Evolutionary conservation across 805 yeast genomes (phyloP).

Genomic region (Starmera caribaea): DNA sequence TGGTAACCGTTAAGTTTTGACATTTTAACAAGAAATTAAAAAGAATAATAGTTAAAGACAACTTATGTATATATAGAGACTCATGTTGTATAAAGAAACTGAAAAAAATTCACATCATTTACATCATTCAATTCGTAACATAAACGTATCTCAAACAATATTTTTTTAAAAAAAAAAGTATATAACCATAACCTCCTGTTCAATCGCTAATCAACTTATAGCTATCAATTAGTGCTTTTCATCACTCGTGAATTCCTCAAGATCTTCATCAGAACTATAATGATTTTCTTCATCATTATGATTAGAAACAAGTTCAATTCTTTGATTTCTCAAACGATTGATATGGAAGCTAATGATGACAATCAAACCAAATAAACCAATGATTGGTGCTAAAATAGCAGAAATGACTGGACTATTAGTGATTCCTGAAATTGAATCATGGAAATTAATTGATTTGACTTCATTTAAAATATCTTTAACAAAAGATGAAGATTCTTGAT

Average conservation of each 20-base stretch:
- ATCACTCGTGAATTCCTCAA: not conserved
- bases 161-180: not conserved
- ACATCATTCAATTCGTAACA: not conserved
- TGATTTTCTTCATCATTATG: not conserved
- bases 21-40: not conserved
- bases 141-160: not conserved
- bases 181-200: not conserved
- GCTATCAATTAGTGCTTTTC: not conserved
- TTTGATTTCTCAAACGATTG: not conserved
- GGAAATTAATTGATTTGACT: slow-evolving; percentile 7
- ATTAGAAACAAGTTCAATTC: not conserved
- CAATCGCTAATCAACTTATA: not conserved
- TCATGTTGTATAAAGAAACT: slow-evolving; percentile 1
- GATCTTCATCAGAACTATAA: not conserved
- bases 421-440: slow-evolving; percentile 6
- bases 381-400: not conserved
- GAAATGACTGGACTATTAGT: not conserved
- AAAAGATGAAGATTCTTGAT: not conserved
- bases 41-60: too few relatives aligned
- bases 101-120: not conserved
- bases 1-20: slow-evolving; percentile 4
- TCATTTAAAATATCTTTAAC: slow-evolving; percentile 6
- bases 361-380: not conserved
- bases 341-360: not conserved
- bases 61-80: not conserved